Conservation (phyloP, 2,329 filamentous ascomycete species). For the Diaporthe aspalathi region DNA sequence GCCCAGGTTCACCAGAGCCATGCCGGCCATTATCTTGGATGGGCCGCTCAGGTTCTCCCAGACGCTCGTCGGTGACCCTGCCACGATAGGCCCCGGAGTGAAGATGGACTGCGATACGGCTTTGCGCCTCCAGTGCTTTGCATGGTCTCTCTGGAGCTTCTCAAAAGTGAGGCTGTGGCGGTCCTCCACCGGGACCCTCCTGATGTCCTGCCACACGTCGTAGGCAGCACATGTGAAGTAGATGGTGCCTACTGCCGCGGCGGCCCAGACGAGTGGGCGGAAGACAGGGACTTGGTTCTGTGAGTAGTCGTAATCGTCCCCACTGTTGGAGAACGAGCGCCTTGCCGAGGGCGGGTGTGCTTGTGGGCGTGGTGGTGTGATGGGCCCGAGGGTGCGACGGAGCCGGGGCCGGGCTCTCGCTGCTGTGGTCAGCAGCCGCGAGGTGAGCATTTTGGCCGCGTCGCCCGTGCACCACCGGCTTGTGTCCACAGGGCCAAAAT, state of each 20-base stretch:
- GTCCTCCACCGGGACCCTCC: conserved; percentile 7
- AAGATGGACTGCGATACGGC: neutral
- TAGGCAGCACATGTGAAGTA: conserved; percentile 33
- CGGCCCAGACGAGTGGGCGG: conserved; percentile 42
- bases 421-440: neutral
- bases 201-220: conserved; percentile 31
- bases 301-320: neutral
- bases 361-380: too few species aligned
- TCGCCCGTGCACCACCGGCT: neutral
- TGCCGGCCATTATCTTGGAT: conserved; percentile 33
- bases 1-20: conserved; percentile 40
- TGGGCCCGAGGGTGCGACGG: neutral
- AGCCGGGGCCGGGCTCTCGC: conserved; percentile 9
- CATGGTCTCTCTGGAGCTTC: conserved; percentile 31
- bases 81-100: conserved; percentile 20
- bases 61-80: conserved; percentile 28
- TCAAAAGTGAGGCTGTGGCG: conserved; percentile 33
- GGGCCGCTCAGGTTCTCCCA: conserved; percentile 40
- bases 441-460: conserved; percentile 9
- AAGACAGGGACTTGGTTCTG: conserved; percentile 40
- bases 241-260: conserved; percentile 38
- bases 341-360: neutral
- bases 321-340: neutral
- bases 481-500: conserved; percentile 7
- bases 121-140: neutral